Base-by-base conservation (phyloP, 2,329 filamentous ascomycete genomes). In the Aspergillus sp. region DNA sequence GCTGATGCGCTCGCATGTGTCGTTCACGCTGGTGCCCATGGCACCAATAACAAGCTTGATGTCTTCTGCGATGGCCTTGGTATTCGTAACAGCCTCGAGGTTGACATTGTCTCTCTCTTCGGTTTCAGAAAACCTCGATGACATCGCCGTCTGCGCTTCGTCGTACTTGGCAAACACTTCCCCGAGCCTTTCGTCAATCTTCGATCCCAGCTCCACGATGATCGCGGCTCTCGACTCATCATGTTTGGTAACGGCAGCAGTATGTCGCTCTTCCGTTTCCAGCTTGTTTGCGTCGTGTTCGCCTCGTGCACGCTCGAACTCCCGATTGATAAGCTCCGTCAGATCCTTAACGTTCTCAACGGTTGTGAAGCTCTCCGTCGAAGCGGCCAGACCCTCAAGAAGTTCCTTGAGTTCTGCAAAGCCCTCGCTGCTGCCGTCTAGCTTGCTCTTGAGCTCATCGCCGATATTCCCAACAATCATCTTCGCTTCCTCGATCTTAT, bases 151-250 rank as follows among this genome's bases (percentile, higher is more conserved):
- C 51, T 93, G 82, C 41, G 88, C 80, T 39, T 91, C 85, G 34
- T 95, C 88, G 51, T 94, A 93, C 56, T 93, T 95, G 45, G 72
- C 68, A 55, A 93, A 76, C 15, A 98, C 69, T 33, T 86, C 83
- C 37, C 74, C 74, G 45, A 95, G 77, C 53, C 86, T 86, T 49
- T 86, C 82, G 40, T 94, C 76, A 24, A 80, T 65, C 57, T 75
- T 77, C 31, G 64, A 58, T 4, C 64, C 62, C 15, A 80, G 55
- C 16, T 73, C 71, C 10, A 66, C 53, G 15, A 76, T 62, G 16
- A 76, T 67, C 17, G 66, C 66, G 5, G 67, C 67, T 37, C 71
- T 71, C 34, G 67, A 64, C 47, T 79, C 74, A 14, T 75, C 72
- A 20, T 78, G 72, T 54, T 78, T 79, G 42, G 73, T 68, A 7